Conservation (phyloP, 2,329 filamentous ascomycete species). For the Cladobotryum mycophilum region DNA sequence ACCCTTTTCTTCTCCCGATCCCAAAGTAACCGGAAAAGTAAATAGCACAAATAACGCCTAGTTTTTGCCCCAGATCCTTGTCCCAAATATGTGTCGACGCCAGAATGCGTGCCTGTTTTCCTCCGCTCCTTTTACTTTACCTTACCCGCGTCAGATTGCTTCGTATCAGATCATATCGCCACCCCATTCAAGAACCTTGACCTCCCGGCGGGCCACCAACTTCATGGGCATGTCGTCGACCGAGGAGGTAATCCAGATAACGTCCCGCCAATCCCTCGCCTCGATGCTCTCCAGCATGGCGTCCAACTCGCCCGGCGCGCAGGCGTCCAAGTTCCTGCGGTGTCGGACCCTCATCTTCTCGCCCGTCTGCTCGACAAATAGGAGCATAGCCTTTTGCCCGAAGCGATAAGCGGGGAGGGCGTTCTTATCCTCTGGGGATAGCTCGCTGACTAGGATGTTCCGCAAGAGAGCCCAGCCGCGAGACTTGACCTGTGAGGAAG, state of each 20-base stretch:
- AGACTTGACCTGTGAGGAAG: no score
- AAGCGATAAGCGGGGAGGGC: neutral
- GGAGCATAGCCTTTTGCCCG: neutral
- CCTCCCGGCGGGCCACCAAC: neutral
- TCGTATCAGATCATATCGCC: conserved; percentile 1
- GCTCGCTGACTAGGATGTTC: neutral
- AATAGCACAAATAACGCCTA: no score
- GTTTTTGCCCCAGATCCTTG: no score
- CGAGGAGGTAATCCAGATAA: conserved; percentile 19
- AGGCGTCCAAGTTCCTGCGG: conserved; percentile 9
- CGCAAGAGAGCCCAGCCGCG: conserved; percentile 1
- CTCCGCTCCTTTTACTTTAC: no score
- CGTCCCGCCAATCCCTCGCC: conserved; percentile 18
- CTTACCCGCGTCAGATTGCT: no score
- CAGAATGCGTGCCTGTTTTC: no score
- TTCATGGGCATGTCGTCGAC: conserved; percentile 11
- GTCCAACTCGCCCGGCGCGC: conserved; percentile 11
- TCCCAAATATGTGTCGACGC: no score
- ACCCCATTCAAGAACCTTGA: conserved; percentile 8
- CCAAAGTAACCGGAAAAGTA: no score
- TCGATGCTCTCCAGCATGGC: conserved; percentile 14
- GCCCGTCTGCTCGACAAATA: neutral
- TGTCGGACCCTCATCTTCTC: neutral
- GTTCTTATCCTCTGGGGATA: neutral
- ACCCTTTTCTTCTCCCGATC: no score